Percentiles rank a stretch among this genome's conserved stretches.
Conservation (phyloP, 192 early-diverging fungal genomes). For the Thoreauomyces humboldtii region DNA sequence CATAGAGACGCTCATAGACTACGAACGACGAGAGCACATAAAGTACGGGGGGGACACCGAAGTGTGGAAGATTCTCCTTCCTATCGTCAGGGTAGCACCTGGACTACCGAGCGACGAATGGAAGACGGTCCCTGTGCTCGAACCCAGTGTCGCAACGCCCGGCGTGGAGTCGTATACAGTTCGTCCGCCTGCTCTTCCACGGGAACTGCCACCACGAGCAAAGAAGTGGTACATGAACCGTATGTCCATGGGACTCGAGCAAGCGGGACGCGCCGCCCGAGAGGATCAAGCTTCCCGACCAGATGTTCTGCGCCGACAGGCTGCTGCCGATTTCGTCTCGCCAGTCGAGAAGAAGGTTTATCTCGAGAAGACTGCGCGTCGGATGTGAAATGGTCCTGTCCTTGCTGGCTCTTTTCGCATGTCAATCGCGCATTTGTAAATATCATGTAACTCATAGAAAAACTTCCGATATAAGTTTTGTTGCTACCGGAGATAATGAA, state of each 20-base stretch:
- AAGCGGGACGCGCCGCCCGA: slow-evolving; percentile 14
- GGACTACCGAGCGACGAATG: slow-evolving; percentile 45
- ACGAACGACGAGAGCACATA: slow-evolving; percentile 34
- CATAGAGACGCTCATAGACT: slow-evolving; percentile 39
- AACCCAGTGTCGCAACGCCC: slow-evolving; percentile 38
- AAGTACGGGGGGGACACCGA: slow-evolving; percentile 38
- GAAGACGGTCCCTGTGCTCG: slow-evolving; percentile 29
- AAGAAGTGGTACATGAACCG: slow-evolving; percentile 61
- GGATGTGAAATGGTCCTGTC: too few species aligned
- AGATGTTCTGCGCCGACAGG: slow-evolving; percentile 26
- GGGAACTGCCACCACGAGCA: slow-evolving; percentile 37
- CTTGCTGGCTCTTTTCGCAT: too few species aligned
- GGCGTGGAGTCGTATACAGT: slow-evolving; percentile 44
- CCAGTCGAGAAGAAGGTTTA: slow-evolving; percentile 49
- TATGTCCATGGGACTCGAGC: slow-evolving; percentile 53
- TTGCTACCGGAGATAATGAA: too few species aligned
- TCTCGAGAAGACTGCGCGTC: slow-evolving; percentile 27
- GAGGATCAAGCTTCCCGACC: not conserved
- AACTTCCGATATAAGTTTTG: too few species aligned
- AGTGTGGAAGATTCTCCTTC: slow-evolving; percentile 54
- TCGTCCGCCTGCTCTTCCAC: slow-evolving; percentile 52
- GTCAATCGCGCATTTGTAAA: too few species aligned
- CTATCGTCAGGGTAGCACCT: slow-evolving; percentile 36
- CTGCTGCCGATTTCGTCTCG: slow-evolving; percentile 39
- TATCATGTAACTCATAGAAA: too few species aligned